Conservation (phyloP, 1,284 basidiomycete genomes). For the Rhodotorula sp. region DNA sequence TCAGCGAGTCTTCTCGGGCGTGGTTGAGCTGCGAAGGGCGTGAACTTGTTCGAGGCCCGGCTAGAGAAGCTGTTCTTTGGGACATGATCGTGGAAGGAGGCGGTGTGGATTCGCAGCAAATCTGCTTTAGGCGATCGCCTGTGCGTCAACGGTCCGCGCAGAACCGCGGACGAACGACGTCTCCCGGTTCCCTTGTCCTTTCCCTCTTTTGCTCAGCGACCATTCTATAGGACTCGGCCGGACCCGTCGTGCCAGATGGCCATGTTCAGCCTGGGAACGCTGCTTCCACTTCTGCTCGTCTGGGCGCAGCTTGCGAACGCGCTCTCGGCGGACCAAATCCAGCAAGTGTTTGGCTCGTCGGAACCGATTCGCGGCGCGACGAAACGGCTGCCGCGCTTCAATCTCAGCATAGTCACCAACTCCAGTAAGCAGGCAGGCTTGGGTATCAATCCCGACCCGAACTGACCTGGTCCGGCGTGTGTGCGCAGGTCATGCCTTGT, state of each 20-base stretch:
- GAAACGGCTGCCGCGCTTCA: conserved; percentile 11
- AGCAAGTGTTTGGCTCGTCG: neutral
- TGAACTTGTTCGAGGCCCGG: too few relatives aligned
- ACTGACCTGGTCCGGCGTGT: neutral
- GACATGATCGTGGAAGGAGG: too few relatives aligned
- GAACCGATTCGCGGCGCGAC: neutral
- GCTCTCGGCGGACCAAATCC: neutral
- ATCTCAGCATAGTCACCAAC: conserved; percentile 27
- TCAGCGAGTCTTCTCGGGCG: too few relatives aligned
- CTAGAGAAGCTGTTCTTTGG: too few relatives aligned
- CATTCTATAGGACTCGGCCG: too few relatives aligned
- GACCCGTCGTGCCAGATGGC: too few relatives aligned
- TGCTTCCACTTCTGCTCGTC: neutral
- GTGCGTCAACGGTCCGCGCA: too few relatives aligned
- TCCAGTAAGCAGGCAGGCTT: conserved; percentile 11
- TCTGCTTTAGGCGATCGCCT: neutral
- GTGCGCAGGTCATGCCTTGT: conserved; percentile 20
- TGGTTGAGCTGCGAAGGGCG: too few relatives aligned
- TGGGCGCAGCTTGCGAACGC: neutral
- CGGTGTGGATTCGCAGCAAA: too few relatives aligned
- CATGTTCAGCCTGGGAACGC: neutral
- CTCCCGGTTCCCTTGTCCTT: neutral
- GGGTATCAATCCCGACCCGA: neutral
- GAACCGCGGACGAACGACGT: too few relatives aligned
- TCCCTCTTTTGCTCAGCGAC: neutral